Conservation (phyloP, 106 monocot genomes). For the Amphibolis antarctica region DNA sequence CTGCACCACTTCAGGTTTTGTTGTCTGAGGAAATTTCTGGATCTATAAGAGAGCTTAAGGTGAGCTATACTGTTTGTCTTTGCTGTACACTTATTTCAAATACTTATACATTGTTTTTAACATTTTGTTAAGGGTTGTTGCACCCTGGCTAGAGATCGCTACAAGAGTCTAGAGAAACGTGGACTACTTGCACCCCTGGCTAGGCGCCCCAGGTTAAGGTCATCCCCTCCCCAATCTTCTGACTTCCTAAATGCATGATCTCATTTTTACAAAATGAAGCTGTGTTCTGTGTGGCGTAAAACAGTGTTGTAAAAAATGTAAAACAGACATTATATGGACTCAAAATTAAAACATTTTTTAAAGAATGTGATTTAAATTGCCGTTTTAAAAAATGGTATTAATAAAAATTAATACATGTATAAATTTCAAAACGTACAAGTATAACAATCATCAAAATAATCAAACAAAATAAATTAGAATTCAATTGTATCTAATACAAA, state of each 20-base stretch:
- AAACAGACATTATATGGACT: too few species aligned
- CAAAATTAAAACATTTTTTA: too few species aligned
- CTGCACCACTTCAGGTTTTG: slow-evolving; percentile 77
- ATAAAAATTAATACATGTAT: too few species aligned
- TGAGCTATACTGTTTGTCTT: background rate
- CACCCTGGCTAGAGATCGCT: slow-evolving; percentile 54
- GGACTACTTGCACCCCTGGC: slow-evolving; percentile 41
- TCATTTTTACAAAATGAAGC: background rate
- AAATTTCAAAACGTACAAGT: too few species aligned
- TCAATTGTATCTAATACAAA: too few species aligned
- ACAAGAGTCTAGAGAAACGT: slow-evolving; percentile 64
- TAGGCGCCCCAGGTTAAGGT: slow-evolving; percentile 16
- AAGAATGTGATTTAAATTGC: too few species aligned
- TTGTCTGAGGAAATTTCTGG: slow-evolving; percentile 93
- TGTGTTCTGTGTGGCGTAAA: too few species aligned
- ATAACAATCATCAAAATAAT: too few species aligned
- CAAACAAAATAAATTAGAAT: too few species aligned
- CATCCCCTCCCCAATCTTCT: background rate
- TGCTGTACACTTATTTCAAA: background rate
- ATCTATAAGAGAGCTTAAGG: slow-evolving; percentile 91
- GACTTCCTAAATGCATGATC: background rate
- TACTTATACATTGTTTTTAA: background rate
- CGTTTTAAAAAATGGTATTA: too few species aligned
- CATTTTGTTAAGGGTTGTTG: slow-evolving; percentile 42
- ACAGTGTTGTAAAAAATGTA: too few species aligned